Evolutionary conservation across 441 rosid species (phyloP).

Genomic region (Jatropha multifida): DNA sequence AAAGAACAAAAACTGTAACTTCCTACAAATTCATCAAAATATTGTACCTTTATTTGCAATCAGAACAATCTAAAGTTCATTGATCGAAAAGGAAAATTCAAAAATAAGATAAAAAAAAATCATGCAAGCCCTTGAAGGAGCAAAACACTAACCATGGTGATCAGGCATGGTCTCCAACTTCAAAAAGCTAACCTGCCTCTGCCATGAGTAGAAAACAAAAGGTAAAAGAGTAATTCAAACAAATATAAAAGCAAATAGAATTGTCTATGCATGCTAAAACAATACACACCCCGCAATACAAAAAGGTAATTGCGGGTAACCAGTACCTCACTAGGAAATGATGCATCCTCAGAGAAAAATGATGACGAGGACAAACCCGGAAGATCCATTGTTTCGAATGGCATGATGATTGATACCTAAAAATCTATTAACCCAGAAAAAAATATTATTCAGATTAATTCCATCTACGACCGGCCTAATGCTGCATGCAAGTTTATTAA

Average conservation of each 20-base stretch:
- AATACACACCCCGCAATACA: not conserved
- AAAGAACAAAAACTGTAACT: not conserved
- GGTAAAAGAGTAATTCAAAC: conserved; percentile 2
- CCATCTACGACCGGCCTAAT: not conserved
- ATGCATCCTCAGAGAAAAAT: conserved; percentile 34
- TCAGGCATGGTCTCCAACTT: conserved; percentile 38
- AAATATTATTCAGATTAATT: not conserved
- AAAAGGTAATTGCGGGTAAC: conserved; percentile 16
- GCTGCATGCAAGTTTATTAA: conserved; percentile 9
- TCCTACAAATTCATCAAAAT: conserved; percentile 2
- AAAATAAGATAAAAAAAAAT: not conserved
- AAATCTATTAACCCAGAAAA: not conserved
- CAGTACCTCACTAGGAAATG: conserved; percentile 43
- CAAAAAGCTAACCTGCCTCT: conserved; percentile 54
- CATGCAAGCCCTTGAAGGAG: conserved; percentile 4
- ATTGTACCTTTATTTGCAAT: not conserved
- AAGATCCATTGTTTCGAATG: conserved; percentile 39
- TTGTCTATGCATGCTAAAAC: not conserved
- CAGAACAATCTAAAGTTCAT: not conserved
- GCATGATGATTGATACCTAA: conserved; percentile 33
- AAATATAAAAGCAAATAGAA: not conserved
- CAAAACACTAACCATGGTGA: conserved; percentile 42
- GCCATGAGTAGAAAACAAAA: conserved; percentile 27
- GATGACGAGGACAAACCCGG: conserved; percentile 40
- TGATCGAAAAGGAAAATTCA: not conserved